Conservation (phyloP, 2,329 filamentous ascomycete genomes). For the Colletotrichum sp. region DNA sequence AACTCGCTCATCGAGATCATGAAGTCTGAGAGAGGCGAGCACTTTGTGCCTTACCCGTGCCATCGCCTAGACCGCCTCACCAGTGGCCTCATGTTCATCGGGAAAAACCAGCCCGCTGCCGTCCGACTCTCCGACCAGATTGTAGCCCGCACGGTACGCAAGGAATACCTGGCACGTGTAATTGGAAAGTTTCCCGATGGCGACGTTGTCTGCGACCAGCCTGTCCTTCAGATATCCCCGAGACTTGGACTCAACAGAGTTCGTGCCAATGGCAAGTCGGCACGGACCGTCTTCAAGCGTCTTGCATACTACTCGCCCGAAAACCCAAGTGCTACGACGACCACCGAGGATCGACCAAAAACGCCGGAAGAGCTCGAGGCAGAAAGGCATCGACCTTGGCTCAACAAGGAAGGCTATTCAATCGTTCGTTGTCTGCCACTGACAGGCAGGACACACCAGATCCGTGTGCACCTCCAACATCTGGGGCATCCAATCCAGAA, state of each 20-base stretch:
- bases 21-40: constrained; percentile 70
- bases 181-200: constrained; percentile 91
- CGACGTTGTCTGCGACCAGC: constrained; percentile 90
- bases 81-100: constrained; percentile 97
- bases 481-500: constrained; percentile 95
- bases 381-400: constrained; percentile 41
- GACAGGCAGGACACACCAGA: constrained; percentile 92
- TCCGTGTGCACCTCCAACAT: constrained; percentile 93
- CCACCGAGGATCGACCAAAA: constrained; percentile 24
- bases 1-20: constrained; percentile 96
- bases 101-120: constrained; percentile 82
- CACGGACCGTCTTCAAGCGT: constrained; percentile 88
- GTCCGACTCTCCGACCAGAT: constrained; percentile 80
- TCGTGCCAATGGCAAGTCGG: constrained; percentile 89
- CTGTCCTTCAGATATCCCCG: constrained; percentile 91
- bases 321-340: constrained; percentile 21
- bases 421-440: constrained; percentile 93
- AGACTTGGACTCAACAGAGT: constrained; percentile 94
- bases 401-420: constrained; percentile 80
- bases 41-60: constrained; percentile 71
- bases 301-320: constrained; percentile 85
- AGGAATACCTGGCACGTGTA: constrained; percentile 94
- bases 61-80: constrained; percentile 94
- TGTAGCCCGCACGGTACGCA: constrained; percentile 80
- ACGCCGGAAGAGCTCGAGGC: constrained; percentile 25